phyloP scores from a whole-genome alignment of 129 eudicot genomes.

The Saussurea involucrata region DNA sequence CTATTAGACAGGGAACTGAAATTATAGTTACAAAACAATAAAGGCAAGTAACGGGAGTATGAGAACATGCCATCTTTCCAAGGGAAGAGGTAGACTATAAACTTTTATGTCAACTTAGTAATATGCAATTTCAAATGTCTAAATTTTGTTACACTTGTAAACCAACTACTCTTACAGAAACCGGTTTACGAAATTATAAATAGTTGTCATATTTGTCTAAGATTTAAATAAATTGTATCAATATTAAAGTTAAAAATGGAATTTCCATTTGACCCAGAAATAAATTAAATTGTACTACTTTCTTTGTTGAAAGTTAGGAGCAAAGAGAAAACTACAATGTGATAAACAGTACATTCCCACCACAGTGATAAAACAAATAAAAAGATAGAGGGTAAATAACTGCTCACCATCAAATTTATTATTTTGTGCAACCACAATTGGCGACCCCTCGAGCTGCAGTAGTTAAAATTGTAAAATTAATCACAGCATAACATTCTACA shows the following conservation, averaged over 20 bases:
- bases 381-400: neutral
- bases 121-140: too few species aligned
- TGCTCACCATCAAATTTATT: slow-evolving; percentile 87
- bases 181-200: neutral
- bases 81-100: neutral
- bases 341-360: slow-evolving; percentile 5
- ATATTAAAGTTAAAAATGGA: neutral
- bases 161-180: neutral
- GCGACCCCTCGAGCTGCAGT: slow-evolving; percentile 91
- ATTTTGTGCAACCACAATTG: slow-evolving; percentile 90
- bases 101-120: slow-evolving; percentile 1
- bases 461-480: neutral
- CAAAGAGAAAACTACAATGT: neutral
- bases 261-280: neutral
- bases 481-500: neutral
- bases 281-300: neutral
- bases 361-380: neutral
- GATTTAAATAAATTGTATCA: neutral
- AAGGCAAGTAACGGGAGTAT: neutral
- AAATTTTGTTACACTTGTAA: too few species aligned
- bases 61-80: neutral
- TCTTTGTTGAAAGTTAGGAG: neutral
- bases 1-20: neutral
- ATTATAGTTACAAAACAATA: neutral
- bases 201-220: neutral